Evolutionary conservation across 805 yeast species (phyloP).

Genomic region (Suhomyces faveliae): DNA sequence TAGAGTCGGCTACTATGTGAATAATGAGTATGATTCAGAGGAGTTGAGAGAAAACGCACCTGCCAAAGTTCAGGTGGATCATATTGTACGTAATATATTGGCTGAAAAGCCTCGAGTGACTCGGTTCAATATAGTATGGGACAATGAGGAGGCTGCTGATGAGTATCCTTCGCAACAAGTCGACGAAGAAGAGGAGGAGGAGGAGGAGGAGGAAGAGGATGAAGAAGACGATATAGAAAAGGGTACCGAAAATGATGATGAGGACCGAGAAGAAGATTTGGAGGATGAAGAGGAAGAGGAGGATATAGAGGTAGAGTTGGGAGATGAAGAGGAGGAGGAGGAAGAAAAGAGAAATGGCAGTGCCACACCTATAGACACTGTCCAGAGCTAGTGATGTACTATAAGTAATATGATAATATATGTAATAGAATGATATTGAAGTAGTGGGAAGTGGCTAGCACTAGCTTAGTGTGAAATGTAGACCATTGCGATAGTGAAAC

Average conservation of each 20-base stretch:
- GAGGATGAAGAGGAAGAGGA: slow-evolving; percentile 32
- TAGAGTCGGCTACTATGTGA: slow-evolving; percentile 95
- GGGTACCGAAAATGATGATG: slow-evolving; percentile 16
- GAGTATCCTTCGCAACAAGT: slow-evolving; percentile 68
- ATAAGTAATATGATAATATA: background rate
- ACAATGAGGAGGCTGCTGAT: slow-evolving; percentile 64
- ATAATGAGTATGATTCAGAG: slow-evolving; percentile 93
- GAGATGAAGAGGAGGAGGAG: slow-evolving; percentile 18
- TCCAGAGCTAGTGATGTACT: slow-evolving; percentile 6
- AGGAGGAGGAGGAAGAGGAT: slow-evolving; percentile 28
- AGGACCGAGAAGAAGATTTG: slow-evolving; percentile 11
- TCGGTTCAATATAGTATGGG: slow-evolving; percentile 96
- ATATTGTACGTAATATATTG: slow-evolving; percentile 87
- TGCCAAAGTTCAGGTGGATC: slow-evolving; percentile 86
- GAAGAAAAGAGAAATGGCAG: slow-evolving; percentile 14
- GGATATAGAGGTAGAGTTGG: slow-evolving; percentile 22
- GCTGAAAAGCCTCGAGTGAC: slow-evolving; percentile 99
- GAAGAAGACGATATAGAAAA: slow-evolving; percentile 22
- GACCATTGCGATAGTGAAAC: background rate
- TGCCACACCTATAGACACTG: slow-evolving; percentile 15
- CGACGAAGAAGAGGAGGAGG: slow-evolving; percentile 48
- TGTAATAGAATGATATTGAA: background rate
- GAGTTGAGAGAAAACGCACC: slow-evolving; percentile 94
- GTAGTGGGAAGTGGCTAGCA: no score
- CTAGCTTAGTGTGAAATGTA: no score